Percentiles rank a stretch among this genome's conserved stretches.
These are phyloP conservation scores for Coemansia sp. DNA, from an alignment of 192 early-diverging fungal species.

Conservation along the genomic window DNA sequence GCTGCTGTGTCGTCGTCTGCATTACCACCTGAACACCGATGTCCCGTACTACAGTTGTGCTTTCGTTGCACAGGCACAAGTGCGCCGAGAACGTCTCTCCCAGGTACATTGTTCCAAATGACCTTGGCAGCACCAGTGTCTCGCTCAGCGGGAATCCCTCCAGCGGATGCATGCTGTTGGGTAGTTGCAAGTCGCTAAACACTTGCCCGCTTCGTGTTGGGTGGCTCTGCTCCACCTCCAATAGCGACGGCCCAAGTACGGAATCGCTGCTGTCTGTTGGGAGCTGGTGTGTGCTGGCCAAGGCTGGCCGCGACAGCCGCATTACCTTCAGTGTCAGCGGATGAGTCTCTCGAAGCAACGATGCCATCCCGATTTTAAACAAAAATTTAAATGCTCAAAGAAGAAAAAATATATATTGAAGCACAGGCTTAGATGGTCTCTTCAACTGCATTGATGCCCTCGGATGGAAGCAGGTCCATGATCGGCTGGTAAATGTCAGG, in stretches of 20 bases:
- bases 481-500: slow-evolving; percentile 87
- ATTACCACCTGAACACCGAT: slow-evolving; percentile 79
- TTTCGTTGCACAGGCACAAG: slow-evolving; percentile 88
- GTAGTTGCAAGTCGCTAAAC: slow-evolving; percentile 37
- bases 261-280: slow-evolving; percentile 40
- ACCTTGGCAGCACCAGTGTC: slow-evolving; percentile 72
- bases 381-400: neutral
- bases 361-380: slow-evolving; percentile 19
- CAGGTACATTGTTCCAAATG: slow-evolving; percentile 92
- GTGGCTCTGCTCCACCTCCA: slow-evolving; percentile 46
- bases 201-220: slow-evolving; percentile 46
- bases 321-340: slow-evolving; percentile 87
- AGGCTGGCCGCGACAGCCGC: slow-evolving; percentile 78
- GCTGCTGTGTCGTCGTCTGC: slow-evolving; percentile 81
- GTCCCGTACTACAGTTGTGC: slow-evolving; percentile 61
- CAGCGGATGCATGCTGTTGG: slow-evolving; percentile 47
- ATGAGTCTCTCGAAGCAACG: slow-evolving; percentile 59
- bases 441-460: slow-evolving; percentile 88
- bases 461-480: slow-evolving; percentile 80
- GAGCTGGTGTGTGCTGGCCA: slow-evolving; percentile 55
- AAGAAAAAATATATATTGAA: neutral
- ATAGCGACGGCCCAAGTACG: slow-evolving; percentile 28
- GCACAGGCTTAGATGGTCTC: slow-evolving; percentile 35
- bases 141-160: slow-evolving; percentile 62
- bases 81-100: slow-evolving; percentile 90